Base-by-base conservation (phyloP, 768 basidiomycete genomes). In the Sistotremastrum niveocremeum region DNA sequence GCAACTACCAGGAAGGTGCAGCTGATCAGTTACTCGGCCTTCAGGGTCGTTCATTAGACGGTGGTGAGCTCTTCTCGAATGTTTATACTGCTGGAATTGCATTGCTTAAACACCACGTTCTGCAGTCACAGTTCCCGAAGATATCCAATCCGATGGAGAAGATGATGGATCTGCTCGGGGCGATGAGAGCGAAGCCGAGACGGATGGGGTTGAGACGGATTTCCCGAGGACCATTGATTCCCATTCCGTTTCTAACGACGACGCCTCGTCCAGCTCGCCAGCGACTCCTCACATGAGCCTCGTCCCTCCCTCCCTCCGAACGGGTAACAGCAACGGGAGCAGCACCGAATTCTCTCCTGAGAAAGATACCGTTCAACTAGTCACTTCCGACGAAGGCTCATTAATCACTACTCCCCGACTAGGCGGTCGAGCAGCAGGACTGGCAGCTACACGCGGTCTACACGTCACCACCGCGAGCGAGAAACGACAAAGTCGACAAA, bases 21-120 rank as follows among this genome's bases (percentile, higher is more conserved):
- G 83, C 88, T 39, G 88, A 91, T 64, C 68, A 79, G 59, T 64
- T 89, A 57, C 77, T 91, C 47, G 88, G 88, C 28, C 63, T 90
- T 46, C 68, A 58, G 62, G 87, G 87, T 62, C 53, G 79, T 69
- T 44, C 31, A 31, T 34, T 37, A 35, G 20, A n/a, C 32, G 32
- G 30, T 29, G 10, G 12, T 42, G 10, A 42, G 9, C 34, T n/a
- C 47, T 32, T 11, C 34, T 5, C 45, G 7, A 38, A 39, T 36
- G 35, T 37, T 9, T 34, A 33, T 33, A 12, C 10, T n/a, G 29
- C 45, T 41, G 11, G 41, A 49, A 46, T 47, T 42, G 34, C 42
- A 32, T 12, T 44, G 41, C 44, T 50, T 43, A 29, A 44, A 46
- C 53, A 69, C 66, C 66, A 41, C 54, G 71, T 47, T 59, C 39